Evolutionary conservation across 2,329 filamentous ascomycete genomes (phyloP), one percentile per base, ranked within the genome.

Genomic region (Onygenales sp.): DNA sequence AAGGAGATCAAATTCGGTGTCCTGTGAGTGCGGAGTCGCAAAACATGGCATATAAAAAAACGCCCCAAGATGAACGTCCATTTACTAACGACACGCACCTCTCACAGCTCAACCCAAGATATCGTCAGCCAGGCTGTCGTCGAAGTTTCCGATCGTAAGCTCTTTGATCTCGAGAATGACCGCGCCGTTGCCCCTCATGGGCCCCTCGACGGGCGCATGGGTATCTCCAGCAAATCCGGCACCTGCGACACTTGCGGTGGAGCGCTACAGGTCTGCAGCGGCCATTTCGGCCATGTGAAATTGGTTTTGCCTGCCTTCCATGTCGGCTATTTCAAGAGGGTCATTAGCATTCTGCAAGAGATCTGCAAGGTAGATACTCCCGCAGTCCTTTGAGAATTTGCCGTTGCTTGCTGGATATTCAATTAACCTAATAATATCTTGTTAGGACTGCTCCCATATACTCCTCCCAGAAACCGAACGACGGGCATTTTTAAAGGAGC

Each of bases 41-140:
- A 32, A 38, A 49, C 11, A 8, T 13, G 39, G 31, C 7, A 49
- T 3, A 43, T n/a, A 43, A 43, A n/a, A 14, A 17, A n/a, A n/a
- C 14, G 14, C n/a, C 3, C 8, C 5, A 43, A 17, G 14, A 27
- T 27, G 5, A 38, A 35, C 31, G 33, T 43, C 21, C 33, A 27
- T 54, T 50, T 35, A 54, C 39, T 10, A 50, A 17, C 48, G 35
- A 58, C 14, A 39, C 32, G 6, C 14, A n/a, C 31, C 35, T 54
- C 9, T 35, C 51, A 14, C 59, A 90, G 87, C 65, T 95, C 91
- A 31, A 90, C 88, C 63, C 87, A 95, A 67, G 89, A 97, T 66
- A 95, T 97, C 61, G 87, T 95, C 61, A 94, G 92, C 66, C 93
- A 98, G 72, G 90, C 87, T 58, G 90, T 96, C 54, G 81, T 97